Conservation (phyloP, 768 basidiomycete species). For the Termitomyces sp. region DNA sequence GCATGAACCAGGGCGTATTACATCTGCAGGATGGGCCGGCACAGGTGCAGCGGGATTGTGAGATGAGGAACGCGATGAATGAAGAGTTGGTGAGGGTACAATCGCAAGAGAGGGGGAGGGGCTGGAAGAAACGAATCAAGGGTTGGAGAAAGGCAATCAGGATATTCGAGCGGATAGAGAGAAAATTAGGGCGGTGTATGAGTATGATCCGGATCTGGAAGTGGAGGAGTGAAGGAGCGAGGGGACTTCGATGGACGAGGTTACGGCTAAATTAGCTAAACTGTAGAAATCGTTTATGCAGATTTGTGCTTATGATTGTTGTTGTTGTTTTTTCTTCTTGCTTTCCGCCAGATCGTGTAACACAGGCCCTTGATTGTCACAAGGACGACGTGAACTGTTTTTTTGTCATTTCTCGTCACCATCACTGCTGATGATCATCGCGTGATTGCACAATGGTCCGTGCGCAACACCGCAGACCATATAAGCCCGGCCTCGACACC, state of each 20-base stretch:
- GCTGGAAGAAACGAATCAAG: too few relatives aligned
- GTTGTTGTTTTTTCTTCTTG: too few relatives aligned
- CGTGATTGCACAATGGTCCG: too few relatives aligned
- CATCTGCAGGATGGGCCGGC: constrained; percentile 55
- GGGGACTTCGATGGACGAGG: not conserved
- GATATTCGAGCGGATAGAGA: constrained; percentile 55
- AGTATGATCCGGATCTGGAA: constrained; percentile 49
- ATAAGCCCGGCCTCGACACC: too few relatives aligned
- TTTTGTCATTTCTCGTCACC: too few relatives aligned
- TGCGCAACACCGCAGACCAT: too few relatives aligned
- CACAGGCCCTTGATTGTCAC: too few relatives aligned
- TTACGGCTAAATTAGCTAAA: constrained; percentile 1
- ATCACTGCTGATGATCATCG: too few relatives aligned
- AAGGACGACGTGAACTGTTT: too few relatives aligned
- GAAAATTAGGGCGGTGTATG: constrained; percentile 41
- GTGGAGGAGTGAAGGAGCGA: constrained; percentile 51
- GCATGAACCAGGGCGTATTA: constrained; percentile 48
- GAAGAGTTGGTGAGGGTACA: constrained; percentile 22
- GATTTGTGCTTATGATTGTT: too few relatives aligned
- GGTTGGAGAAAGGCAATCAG: constrained; percentile 23
- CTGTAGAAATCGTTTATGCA: too few relatives aligned
- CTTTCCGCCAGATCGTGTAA: too few relatives aligned
- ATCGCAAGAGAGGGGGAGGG: not conserved
- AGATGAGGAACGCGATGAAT: constrained; percentile 47
- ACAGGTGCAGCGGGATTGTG: constrained; percentile 44